Base-by-base conservation (phyloP, 2,329 filamentous ascomycete genomes). In the Metarhizium guizhouense region DNA sequence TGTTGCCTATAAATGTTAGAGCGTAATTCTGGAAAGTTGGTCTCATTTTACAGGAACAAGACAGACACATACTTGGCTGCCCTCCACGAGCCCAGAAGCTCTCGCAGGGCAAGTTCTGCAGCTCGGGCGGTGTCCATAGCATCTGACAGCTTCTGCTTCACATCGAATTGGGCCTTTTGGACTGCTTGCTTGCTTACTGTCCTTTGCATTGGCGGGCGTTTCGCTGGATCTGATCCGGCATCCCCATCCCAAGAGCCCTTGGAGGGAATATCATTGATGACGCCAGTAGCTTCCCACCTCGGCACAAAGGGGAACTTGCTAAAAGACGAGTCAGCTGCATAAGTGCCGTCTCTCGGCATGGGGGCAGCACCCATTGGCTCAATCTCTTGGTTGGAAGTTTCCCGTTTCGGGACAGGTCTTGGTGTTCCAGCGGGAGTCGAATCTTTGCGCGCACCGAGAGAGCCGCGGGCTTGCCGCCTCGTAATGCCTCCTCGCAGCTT, bases 401-500 rank as follows among this genome's bases (percentile, higher is more conserved):
- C 74, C 59, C 68, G 74, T 61, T 68, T 72, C 3, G 69, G 63
- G 0, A 67, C 59, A 6, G 70, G 74, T 66, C 68, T 76, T 54
- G 76, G 79, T 49, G 75, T 85, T 30, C 73, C 74, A 1, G 72
- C 70, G 4, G 81, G 81, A 16, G 84, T 85, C n/a, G 83, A 84
- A 42, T 76, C 76, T 54, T 86, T 65, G 57, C 82, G 80, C 57
- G 79, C 81, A 25, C 77, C 74, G 14, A 81, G 72, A 2, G 85
- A 84, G 56, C 80, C 83, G 64, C 89, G 82, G 2, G 90, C 85
- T 68, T 96, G 90, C 57, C 93, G 81, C 60, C 93, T 80, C 30
- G 93, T 97, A 70, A 97, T 95, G 58, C 84, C 82, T 48, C 90
- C 89, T 54, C 93, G 84, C 65, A 95, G 76, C 70, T 87, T 89